phyloP scores from a whole-genome alignment of 441 rosid genomes.

The Arabidopsis lyrata region DNA sequence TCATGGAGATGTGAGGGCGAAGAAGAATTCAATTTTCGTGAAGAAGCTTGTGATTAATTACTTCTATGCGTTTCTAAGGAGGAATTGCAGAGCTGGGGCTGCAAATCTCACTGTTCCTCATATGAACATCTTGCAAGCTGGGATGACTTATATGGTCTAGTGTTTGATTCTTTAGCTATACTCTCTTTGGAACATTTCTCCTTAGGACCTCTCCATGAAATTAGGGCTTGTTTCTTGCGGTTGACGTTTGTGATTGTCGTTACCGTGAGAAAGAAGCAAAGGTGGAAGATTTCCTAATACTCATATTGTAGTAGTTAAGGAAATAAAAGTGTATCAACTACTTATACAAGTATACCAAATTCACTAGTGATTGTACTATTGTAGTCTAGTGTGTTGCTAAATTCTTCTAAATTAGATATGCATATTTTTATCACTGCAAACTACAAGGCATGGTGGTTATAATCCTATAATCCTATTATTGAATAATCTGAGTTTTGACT shows the following conservation, averaged over 20 bases:
- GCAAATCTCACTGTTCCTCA: constrained; percentile 89
- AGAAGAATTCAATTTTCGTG: constrained; percentile 75
- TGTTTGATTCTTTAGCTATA: constrained; percentile 27
- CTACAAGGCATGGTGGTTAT: neutral
- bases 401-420: neutral
- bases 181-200: neutral
- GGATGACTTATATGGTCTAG: constrained; percentile 93
- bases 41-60: constrained; percentile 94
- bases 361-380: neutral
- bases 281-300: neutral
- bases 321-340: neutral
- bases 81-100: constrained; percentile 86
- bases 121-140: constrained; percentile 82
- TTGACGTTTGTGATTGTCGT: neutral
- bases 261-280: constrained; percentile 23
- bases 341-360: constrained; percentile 14
- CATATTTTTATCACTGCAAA: neutral
- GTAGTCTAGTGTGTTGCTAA: neutral
- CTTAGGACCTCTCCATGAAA: neutral
- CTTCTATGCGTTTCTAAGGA: constrained; percentile 85
- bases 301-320: neutral
- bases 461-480: neutral
- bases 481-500: neutral
- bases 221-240: constrained; percentile 24
- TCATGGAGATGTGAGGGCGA: constrained; percentile 84